These are phyloP conservation scores for Heimioporus sp. DNA, from an alignment of 768 basidiomycete species.

Conservation along the genomic window DNA sequence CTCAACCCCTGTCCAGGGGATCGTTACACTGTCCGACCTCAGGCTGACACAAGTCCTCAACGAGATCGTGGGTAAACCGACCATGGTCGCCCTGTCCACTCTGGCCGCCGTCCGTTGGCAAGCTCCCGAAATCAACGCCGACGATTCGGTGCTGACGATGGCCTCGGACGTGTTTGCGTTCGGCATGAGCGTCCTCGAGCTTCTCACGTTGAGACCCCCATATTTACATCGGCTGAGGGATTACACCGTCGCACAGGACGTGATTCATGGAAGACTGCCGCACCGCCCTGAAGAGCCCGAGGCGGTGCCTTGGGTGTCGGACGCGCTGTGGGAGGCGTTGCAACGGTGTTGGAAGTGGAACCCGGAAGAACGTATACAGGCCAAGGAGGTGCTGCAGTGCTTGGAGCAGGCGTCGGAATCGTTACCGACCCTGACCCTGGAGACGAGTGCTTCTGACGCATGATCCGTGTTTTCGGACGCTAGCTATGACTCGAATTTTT, in stretches of 20 bases:
- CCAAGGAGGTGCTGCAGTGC: conserved; percentile 32
- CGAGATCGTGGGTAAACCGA: conserved; percentile 50
- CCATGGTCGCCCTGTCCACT: conserved; percentile 44
- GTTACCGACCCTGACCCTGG: background rate
- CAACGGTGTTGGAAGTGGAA: conserved; percentile 44
- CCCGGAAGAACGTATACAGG: conserved; percentile 38
- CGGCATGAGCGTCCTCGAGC: conserved; percentile 59
- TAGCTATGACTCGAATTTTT: too few species aligned
- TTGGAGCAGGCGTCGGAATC: conserved; percentile 12
- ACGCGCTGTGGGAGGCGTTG: conserved; percentile 48
- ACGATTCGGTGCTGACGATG: conserved; percentile 42
- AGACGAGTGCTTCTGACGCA: too few species aligned
- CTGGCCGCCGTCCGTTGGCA: conserved; percentile 55
- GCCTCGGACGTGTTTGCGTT: conserved; percentile 56
- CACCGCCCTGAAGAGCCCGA: conserved; percentile 38
- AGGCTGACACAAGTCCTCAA: conserved; percentile 62
- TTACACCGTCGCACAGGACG: conserved; percentile 46
- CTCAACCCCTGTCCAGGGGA: conserved; percentile 34
- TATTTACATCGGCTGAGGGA: conserved; percentile 51
- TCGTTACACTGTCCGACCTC: conserved; percentile 61
- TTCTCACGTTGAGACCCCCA: conserved; percentile 50
- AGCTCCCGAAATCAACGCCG: conserved; percentile 56
- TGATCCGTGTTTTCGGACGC: too few species aligned
- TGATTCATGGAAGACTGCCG: conserved; percentile 41
- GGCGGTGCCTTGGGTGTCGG: conserved; percentile 40